These are phyloP conservation scores for Apiospora koreana DNA, from an alignment of 2,329 filamentous ascomycete species.

Conservation along the genomic window DNA sequence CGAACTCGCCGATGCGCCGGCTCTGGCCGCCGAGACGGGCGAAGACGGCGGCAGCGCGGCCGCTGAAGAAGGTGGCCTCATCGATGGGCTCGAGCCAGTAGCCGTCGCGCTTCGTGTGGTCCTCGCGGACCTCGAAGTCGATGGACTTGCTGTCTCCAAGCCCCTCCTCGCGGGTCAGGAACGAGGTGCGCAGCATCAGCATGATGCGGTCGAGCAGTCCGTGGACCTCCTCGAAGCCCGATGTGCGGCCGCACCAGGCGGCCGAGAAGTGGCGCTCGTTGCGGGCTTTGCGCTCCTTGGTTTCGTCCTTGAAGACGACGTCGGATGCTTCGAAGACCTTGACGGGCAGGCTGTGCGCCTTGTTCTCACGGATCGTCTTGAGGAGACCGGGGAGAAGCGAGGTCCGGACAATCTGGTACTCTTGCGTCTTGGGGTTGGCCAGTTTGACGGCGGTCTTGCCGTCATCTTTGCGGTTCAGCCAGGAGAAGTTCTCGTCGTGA, in stretches of 20 bases:
- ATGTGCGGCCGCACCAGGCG: slow-evolving; percentile 90
- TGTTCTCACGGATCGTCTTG: slow-evolving; percentile 80
- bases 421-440: slow-evolving; percentile 76
- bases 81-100: slow-evolving; percentile 97
- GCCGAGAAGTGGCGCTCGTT: slow-evolving; percentile 97
- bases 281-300: slow-evolving; percentile 78
- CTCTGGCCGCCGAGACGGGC: slow-evolving; percentile 74
- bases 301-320: slow-evolving; percentile 85
- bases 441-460: slow-evolving; percentile 70
- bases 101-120: slow-evolving; percentile 63
- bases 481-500: slow-evolving; percentile 91
- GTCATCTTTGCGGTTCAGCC: slow-evolving; percentile 79
- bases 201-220: slow-evolving; percentile 90
- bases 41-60: slow-evolving; percentile 84
- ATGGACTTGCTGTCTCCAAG: slow-evolving; percentile 50
- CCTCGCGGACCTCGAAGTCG: slow-evolving; percentile 53
- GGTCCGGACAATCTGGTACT: slow-evolving; percentile 80
- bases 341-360: slow-evolving; percentile 73
- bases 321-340: slow-evolving; percentile 83
- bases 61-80: slow-evolving; percentile 88
- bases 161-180: slow-evolving; percentile 75
- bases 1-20: slow-evolving; percentile 81
- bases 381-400: slow-evolving; percentile 72
- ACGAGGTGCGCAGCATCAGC: slow-evolving; percentile 84
- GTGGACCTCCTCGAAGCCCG: slow-evolving; percentile 94